Evolutionary conservation across 2,329 filamentous ascomycete species (phyloP), one percentile per base, ranked within the genome.

Genomic region (Leptographium wingfieldii): DNA sequence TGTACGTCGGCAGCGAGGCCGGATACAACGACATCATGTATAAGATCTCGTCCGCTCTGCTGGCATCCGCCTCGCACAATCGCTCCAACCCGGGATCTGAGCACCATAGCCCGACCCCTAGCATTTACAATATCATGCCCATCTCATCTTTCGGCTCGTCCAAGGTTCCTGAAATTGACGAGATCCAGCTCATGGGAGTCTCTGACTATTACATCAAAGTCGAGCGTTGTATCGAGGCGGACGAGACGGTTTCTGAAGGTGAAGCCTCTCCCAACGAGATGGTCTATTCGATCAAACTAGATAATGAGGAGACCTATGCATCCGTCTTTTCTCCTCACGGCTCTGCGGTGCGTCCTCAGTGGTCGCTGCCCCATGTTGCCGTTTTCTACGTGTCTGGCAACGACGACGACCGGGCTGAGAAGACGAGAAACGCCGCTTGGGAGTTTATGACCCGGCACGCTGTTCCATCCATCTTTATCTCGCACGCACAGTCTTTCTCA

Each of bases 161-260:
- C 53, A 70, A 71, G 52, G 71, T 73, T 16, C 76, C 77, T 1
- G 62, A 66, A 49, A 63, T 66, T 27, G 64, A 66, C 61, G 77
- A 80, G 60, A 75, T 80, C 25, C 76, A 80, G 66, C 73, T 80
- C 56, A 77, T 80, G 70, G 75, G 78, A 58, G 77, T 76, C 9
- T 78, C 76, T 38, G 74, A 73, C 14, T 76, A 74, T 61, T 76
- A 80, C 61, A 79, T 80, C 69, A 75, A 76, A 63, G 75, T 80
- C 5, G 76, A 80, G 59, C 73, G 75, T 33, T 80, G 78, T 63
- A 71, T 70, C 14, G 68, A 68, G 9, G 77, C 76, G n/a, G 65
- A 69, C 38, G 70, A 69, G 40, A 67, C 68, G 7, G 66, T 69
- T 35, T 61, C 64, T 35, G 63, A 68, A 31, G 66, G 62, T 29